Conservation (phyloP, 2,329 filamentous ascomycete genomes). For the Macrophomina tecta region DNA sequence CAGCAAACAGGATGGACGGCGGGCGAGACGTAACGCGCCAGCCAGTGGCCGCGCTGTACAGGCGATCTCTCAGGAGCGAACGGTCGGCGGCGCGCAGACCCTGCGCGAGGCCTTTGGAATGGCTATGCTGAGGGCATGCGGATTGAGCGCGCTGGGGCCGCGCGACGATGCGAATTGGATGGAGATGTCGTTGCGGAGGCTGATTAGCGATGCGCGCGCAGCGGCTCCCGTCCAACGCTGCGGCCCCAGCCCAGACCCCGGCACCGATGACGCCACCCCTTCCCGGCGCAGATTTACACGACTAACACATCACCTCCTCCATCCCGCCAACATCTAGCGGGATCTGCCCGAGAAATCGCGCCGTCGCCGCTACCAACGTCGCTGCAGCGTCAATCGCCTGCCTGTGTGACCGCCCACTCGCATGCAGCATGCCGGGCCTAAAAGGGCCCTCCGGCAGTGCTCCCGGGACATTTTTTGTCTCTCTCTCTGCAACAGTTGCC, state of each 20-base stretch:
- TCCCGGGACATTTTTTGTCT: too few relatives aligned
- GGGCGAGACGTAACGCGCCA: constrained; percentile 8
- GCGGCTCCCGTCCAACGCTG: neutral
- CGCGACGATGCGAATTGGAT: neutral
- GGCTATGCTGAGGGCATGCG: neutral
- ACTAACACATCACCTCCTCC: neutral
- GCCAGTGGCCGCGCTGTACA: constrained; percentile 12
- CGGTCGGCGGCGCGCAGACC: constrained; percentile 10
- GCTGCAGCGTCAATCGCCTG: neutral
- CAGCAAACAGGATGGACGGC: constrained; percentile 22
- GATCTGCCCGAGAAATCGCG: neutral
- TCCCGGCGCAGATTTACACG: constrained; percentile 6
- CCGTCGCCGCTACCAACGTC: constrained; percentile 13
- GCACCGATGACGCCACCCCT: constrained; percentile 13
- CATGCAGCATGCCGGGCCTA: neutral
- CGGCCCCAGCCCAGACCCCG: constrained; percentile 16
- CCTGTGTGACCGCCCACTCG: constrained; percentile 1
- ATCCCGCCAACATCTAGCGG: neutral
- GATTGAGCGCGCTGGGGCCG: neutral
- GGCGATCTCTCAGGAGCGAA: constrained; percentile 1
- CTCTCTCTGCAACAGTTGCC: too few relatives aligned
- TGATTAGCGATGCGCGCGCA: constrained; percentile 9
- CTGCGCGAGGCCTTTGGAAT: neutral
- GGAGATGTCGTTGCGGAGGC: neutral
- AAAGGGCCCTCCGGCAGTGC: neutral